phyloP scores from a whole-genome alignment of 2,329 filamentous ascomycete species.

The Sodiomyces alkalinus region DNA sequence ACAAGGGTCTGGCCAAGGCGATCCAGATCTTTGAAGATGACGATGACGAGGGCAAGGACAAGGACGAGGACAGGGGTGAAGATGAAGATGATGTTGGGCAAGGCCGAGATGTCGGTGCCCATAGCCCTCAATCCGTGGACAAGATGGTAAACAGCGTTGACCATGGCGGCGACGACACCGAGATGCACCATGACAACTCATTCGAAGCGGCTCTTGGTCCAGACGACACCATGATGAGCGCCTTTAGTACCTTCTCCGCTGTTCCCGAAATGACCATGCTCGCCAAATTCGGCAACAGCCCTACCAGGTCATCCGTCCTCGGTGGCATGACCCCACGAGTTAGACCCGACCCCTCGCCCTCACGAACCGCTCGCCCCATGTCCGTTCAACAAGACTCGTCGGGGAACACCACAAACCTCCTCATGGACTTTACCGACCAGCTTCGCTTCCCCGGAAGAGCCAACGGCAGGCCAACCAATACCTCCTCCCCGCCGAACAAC shows the following conservation, averaged over 20 bases:
- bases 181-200: constrained; percentile 2
- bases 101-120: too few species aligned
- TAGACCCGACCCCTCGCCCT: constrained; percentile 18
- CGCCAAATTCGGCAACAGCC: constrained; percentile 54
- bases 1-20: constrained; percentile 39
- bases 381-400: constrained; percentile 25
- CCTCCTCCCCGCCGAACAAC: constrained; percentile 14
- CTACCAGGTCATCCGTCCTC: constrained; percentile 31
- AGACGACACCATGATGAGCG: constrained; percentile 64
- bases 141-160: too few species aligned
- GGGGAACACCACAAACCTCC: constrained; percentile 56
- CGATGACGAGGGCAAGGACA: constrained; percentile 14
- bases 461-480: constrained; percentile 21
- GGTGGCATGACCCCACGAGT: constrained; percentile 22
- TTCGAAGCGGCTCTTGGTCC: constrained; percentile 26
- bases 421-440: constrained; percentile 81
- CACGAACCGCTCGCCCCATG: constrained; percentile 19
- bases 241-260: constrained; percentile 79
- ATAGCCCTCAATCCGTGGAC: too few species aligned
- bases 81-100: constrained; percentile 15
- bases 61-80: constrained; percentile 17
- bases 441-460: constrained; percentile 32
- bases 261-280: constrained; percentile 79
- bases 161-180: constrained; percentile 1
- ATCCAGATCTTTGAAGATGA: constrained; percentile 50